Conservation (phyloP, 192 early-diverging fungal genomes). For the Entomortierella chlamydospora region DNA sequence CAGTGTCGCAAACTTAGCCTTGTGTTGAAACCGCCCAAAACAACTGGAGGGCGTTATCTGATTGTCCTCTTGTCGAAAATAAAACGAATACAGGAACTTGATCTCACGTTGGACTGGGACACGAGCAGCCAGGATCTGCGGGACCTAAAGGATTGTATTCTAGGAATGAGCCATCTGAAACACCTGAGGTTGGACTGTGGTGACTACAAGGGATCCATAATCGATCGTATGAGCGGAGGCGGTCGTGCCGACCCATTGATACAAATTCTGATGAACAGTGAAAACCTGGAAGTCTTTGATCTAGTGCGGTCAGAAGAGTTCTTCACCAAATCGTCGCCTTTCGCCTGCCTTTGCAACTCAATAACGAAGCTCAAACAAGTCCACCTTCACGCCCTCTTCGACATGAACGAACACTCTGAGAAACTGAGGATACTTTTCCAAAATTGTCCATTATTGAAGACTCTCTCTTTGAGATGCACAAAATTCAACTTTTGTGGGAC, state of each 20-base stretch:
- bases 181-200: conserved; percentile 2
- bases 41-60: not conserved
- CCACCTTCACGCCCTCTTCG: conserved; percentile 20
- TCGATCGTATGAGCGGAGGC: not conserved
- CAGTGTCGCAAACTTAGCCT: not conserved
- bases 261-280: not conserved
- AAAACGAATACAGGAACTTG: not conserved
- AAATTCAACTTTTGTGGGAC: conserved; percentile 1
- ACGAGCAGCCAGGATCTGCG: not conserved
- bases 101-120: conserved; percentile 12
- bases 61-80: not conserved
- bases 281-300: not conserved
- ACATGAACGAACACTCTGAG: not conserved
- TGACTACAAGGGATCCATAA: not conserved
- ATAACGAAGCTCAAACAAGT: not conserved
- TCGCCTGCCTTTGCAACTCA: not conserved
- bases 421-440: conserved; percentile 3
- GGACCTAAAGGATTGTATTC: not conserved
- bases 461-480: not conserved
- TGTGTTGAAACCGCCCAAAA: not conserved
- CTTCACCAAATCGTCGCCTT: conserved; percentile 2
- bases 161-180: not conserved
- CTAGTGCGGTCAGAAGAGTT: not conserved
- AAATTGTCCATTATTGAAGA: not conserved
- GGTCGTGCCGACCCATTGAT: conserved; percentile 7